phyloP scores from a whole-genome alignment of 192 early-diverging fungal genomes.

The Coemansia nantahalensis region DNA sequence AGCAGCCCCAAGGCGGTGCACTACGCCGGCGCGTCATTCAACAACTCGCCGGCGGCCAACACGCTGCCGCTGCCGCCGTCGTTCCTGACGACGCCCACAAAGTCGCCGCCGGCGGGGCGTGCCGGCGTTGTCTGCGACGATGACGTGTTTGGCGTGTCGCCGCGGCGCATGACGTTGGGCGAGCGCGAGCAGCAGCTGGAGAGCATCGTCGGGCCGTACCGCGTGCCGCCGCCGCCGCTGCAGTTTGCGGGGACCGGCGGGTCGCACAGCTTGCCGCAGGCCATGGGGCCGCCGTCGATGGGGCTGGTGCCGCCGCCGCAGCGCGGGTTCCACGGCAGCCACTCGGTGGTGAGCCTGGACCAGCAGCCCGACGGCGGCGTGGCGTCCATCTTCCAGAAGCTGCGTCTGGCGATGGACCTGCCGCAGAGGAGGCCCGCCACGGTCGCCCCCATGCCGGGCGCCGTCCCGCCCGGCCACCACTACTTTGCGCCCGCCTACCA shows the following conservation, averaged over 20 bases:
- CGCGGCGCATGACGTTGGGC: not conserved
- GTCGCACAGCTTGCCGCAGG: not conserved
- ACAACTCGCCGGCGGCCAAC: slow-evolving; percentile 47
- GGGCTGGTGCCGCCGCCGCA: too few relatives aligned
- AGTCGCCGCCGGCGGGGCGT: not conserved
- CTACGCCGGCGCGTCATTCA: slow-evolving; percentile 49
- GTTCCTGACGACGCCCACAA: slow-evolving; percentile 26
- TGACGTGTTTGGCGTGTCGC: slow-evolving; percentile 25
- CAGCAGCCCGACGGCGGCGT: slow-evolving; percentile 23
- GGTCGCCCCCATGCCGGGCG: slow-evolving; percentile 11
- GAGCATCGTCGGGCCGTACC: too few relatives aligned
- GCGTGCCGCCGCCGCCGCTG: slow-evolving; percentile 1
- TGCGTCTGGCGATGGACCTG: slow-evolving; percentile 36
- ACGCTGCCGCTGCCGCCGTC: slow-evolving; percentile 44
- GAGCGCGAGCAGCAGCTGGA: not conserved
- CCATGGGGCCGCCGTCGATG: too few relatives aligned
- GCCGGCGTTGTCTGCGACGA: slow-evolving; percentile 23
- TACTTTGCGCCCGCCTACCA: slow-evolving; percentile 38
- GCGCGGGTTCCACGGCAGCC: slow-evolving; percentile 5
- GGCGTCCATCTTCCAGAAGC: slow-evolving; percentile 42
- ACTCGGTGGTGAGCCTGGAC: slow-evolving; percentile 24
- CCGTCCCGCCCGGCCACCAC: not conserved
- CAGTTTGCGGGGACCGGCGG: not conserved
- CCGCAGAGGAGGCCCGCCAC: slow-evolving; percentile 28
- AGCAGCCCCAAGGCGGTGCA: slow-evolving; percentile 37